phyloP scores from a whole-genome alignment of 257 asterid species.

The Nicotiana attenuata region DNA sequence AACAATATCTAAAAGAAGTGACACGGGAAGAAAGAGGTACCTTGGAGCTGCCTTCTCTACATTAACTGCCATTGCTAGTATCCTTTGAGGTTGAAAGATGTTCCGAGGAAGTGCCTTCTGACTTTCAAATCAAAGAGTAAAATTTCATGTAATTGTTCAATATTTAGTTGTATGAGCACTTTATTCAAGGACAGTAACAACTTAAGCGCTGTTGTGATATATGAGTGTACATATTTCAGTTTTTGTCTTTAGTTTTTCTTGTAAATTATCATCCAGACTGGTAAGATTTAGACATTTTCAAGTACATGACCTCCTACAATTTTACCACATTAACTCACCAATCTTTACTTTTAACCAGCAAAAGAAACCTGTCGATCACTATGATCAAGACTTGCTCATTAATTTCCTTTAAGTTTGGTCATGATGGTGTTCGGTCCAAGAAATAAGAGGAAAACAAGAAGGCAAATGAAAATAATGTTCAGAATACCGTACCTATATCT shows the following conservation, averaged over 20 bases:
- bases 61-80: constrained; percentile 25
- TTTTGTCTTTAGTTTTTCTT: background rate
- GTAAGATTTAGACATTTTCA: background rate
- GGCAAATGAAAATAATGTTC: too few species aligned
- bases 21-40: constrained; percentile 10
- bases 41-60: constrained; percentile 21
- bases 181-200: background rate
- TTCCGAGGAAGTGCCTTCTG: background rate
- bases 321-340: background rate
- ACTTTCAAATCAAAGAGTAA: background rate
- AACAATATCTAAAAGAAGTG: background rate
- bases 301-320: background rate
- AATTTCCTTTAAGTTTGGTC: background rate
- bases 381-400: background rate
- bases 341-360: background rate
- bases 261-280: background rate
- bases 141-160: background rate
- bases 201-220: background rate
- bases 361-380: background rate
- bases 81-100: background rate
- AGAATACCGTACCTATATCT: too few species aligned
- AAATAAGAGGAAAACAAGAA: too few species aligned
- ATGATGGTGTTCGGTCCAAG: background rate
- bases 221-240: background rate
- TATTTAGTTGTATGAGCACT: background rate